Conservation (phyloP, 306 rosid genomes). For the Nissolia schottii region DNA sequence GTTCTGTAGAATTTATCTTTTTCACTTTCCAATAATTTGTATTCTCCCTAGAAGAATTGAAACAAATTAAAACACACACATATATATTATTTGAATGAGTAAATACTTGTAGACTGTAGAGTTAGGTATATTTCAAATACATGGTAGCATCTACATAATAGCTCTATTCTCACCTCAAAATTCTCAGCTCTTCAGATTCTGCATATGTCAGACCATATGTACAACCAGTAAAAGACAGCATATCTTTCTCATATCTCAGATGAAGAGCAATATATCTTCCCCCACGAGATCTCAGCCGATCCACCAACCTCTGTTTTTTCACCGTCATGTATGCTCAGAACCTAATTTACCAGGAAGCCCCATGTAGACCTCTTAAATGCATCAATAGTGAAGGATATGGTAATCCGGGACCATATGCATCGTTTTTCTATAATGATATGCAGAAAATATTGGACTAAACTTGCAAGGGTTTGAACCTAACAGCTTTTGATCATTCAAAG, state of each 20-base stretch:
- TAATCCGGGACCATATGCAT: slow-evolving; percentile 36
- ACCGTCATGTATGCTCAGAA: slow-evolving; percentile 94
- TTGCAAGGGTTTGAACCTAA: slow-evolving; percentile 15
- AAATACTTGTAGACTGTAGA: not conserved
- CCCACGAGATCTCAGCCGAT: slow-evolving; percentile 77
- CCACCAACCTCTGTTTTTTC: slow-evolving; percentile 97
- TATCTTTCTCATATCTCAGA: slow-evolving; percentile 93
- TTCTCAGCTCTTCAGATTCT: slow-evolving; percentile 84
- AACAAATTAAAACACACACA: slow-evolving; percentile 20
- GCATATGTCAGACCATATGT: slow-evolving; percentile 67
- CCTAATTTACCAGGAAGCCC: slow-evolving; percentile 90
- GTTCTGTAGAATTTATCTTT: slow-evolving; percentile 75
- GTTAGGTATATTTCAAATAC: not conserved
- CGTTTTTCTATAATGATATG: slow-evolving; percentile 32
- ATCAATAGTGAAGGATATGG: slow-evolving; percentile 36
- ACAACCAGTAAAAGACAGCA: slow-evolving; percentile 93
- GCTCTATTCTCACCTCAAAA: slow-evolving; percentile 70
- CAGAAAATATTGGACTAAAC: slow-evolving; percentile 19
- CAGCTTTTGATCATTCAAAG: not conserved
- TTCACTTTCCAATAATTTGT: slow-evolving; percentile 89
- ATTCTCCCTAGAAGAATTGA: slow-evolving; percentile 61
- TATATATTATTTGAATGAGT: not conserved
- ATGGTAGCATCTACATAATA: not conserved
- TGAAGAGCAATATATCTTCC: slow-evolving; percentile 91
- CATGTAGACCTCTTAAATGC: slow-evolving; percentile 90